phyloP scores from a whole-genome alignment of 345 rosid species.

The Dipteronia sinensis region DNA sequence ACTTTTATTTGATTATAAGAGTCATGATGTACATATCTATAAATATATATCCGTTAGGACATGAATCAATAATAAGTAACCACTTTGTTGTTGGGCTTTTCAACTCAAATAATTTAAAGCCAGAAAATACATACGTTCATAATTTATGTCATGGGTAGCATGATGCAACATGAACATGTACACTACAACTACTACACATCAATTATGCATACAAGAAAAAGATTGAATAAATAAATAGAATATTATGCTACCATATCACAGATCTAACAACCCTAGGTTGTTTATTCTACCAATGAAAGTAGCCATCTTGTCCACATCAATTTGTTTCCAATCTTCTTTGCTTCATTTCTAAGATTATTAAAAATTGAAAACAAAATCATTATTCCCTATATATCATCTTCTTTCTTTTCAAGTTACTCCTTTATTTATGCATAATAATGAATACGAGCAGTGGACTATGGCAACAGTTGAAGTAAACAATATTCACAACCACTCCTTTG shows the following conservation, averaged over 20 bases:
- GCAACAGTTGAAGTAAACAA: not conserved
- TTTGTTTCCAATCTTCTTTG: not conserved
- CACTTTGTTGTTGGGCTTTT: not conserved
- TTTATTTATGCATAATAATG: not conserved
- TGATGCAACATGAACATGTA: not conserved
- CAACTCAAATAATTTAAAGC: not conserved
- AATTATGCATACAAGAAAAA: not conserved
- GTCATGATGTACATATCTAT: too few species aligned
- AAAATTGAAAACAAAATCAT: not conserved
- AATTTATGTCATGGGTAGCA: not conserved
- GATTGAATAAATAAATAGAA: too few species aligned
- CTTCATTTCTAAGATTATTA: conserved; percentile 15
- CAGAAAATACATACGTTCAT: not conserved
- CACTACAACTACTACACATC: not conserved
- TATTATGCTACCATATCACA: not conserved
- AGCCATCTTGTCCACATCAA: conserved; percentile 26
- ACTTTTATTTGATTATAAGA: too few species aligned
- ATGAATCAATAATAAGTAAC: too few species aligned
- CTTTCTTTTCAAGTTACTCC: not conserved
- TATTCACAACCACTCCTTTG: not conserved
- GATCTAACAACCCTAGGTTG: conserved; percentile 18
- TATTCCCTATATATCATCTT: not conserved
- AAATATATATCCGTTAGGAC: too few species aligned
- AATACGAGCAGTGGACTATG: too few species aligned
- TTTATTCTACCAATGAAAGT: not conserved